Evolutionary conservation across 2,329 filamentous ascomycete genomes (phyloP).

Genomic region (Nemania serpens): DNA sequence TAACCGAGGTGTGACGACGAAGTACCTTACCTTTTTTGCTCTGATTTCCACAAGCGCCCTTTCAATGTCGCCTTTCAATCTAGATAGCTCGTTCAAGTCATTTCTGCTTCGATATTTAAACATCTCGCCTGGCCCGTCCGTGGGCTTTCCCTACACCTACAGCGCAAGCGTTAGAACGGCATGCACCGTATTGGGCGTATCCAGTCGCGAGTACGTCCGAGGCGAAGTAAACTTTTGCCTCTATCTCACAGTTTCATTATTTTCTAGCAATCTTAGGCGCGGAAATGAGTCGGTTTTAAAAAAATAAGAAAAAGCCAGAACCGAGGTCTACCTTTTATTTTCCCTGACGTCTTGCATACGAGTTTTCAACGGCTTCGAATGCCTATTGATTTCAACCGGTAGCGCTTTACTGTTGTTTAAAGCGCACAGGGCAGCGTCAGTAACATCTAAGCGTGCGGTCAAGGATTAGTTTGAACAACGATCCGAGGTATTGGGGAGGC

Average conservation of each 20-base stretch:
- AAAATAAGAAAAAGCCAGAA: too few relatives aligned
- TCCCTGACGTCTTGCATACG: slow-evolving; percentile 40
- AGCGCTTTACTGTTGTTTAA: slow-evolving; percentile 43
- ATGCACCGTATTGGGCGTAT: slow-evolving; percentile 42
- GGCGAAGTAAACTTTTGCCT: slow-evolving; percentile 29
- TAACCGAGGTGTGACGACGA: too few relatives aligned
- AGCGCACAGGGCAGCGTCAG: too few relatives aligned
- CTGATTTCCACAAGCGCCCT: too few relatives aligned
- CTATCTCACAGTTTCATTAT: slow-evolving; percentile 18
- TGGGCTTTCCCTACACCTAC: slow-evolving; percentile 1
- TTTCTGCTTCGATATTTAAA: too few relatives aligned
- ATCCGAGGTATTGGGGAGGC: too few relatives aligned
- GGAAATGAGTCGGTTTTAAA: slow-evolving; percentile 41
- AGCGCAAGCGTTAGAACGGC: slow-evolving; percentile 39
- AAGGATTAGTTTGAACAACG: too few relatives aligned
- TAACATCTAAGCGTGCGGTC: too few relatives aligned
- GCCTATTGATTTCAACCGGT: slow-evolving; percentile 42
- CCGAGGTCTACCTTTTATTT: slow-evolving; percentile 40
- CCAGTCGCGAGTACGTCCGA: slow-evolving; percentile 43
- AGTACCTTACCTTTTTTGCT: too few relatives aligned
- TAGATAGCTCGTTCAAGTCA: too few relatives aligned
- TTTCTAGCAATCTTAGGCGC: slow-evolving; percentile 36
- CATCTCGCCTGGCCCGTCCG: too few relatives aligned
- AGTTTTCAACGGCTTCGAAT: slow-evolving; percentile 45
- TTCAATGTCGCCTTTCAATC: too few relatives aligned